Percentiles rank a stretch among this genome's conserved stretches.
These are phyloP conservation scores for Aspergillus nidulans DNA, from an alignment of 495 filamentous ascomycete species.

Conservation along the genomic window DNA sequence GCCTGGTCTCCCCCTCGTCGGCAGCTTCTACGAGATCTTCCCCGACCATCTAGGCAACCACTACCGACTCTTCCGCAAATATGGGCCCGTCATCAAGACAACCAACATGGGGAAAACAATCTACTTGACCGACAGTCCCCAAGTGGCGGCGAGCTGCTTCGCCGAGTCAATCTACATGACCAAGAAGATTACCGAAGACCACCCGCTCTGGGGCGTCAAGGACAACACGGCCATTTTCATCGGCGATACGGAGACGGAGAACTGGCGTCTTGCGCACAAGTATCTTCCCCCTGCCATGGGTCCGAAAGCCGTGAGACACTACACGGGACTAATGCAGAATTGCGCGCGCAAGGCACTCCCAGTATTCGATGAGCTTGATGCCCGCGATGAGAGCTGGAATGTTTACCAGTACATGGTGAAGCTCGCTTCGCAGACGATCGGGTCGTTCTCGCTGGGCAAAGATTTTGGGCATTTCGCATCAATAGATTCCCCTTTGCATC, in stretches of 20 bases:
- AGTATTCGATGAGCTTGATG: slow-evolving; percentile 50
- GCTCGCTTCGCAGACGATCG: slow-evolving; percentile 46
- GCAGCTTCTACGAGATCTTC: slow-evolving; percentile 52
- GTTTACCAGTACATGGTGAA: slow-evolving; percentile 57
- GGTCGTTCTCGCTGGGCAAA: slow-evolving; percentile 41
- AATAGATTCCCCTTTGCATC: slow-evolving; percentile 36
- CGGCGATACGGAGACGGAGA: slow-evolving; percentile 45
- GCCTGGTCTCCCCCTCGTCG: slow-evolving; percentile 43
- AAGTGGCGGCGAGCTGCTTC: slow-evolving; percentile 33
- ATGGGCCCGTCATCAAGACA: slow-evolving; percentile 53
- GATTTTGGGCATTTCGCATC: slow-evolving; percentile 48
- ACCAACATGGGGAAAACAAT: slow-evolving; percentile 48
- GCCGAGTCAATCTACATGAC: slow-evolving; percentile 45
- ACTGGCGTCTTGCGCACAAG: slow-evolving; percentile 47
- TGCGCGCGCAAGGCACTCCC: slow-evolving; percentile 33
- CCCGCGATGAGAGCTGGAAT: slow-evolving; percentile 42
- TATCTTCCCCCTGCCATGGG: slow-evolving; percentile 50
- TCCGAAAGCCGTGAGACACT: slow-evolving; percentile 52
- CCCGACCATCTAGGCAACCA: slow-evolving; percentile 59
- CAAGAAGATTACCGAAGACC: slow-evolving; percentile 47
- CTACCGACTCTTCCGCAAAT: slow-evolving; percentile 49
- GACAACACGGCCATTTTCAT: slow-evolving; percentile 49
- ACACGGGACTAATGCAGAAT: slow-evolving; percentile 46
- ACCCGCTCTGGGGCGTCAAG: slow-evolving; percentile 48
- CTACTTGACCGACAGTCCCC: slow-evolving; percentile 48